Evolutionary conservation across 2,329 filamentous ascomycete species (phyloP).

Genomic region (Elsinoe perseae): DNA sequence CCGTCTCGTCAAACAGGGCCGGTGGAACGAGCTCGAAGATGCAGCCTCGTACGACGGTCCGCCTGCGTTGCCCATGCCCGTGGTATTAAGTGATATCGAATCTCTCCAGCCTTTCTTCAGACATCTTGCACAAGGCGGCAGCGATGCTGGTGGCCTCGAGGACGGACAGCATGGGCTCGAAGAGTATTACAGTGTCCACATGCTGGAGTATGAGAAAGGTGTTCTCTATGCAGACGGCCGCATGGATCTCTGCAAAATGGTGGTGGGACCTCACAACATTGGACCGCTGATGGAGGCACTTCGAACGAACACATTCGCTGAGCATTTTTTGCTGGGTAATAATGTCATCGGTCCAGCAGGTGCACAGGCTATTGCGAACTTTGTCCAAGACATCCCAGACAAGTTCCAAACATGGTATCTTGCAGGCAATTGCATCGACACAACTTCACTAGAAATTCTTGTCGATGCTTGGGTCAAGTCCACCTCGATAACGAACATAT

Average conservation of each 20-base stretch:
- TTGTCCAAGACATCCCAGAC: slow-evolving; percentile 39
- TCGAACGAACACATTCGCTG: slow-evolving; percentile 41
- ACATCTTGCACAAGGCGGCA: slow-evolving; percentile 28
- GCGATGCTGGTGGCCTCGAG: slow-evolving; percentile 14
- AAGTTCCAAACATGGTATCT: slow-evolving; percentile 51
- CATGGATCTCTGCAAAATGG: slow-evolving; percentile 51
- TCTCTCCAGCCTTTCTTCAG: slow-evolving; percentile 33
- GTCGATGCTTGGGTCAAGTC: slow-evolving; percentile 41
- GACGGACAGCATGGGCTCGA: slow-evolving; percentile 26
- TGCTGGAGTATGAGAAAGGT: slow-evolving; percentile 35
- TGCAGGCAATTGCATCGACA: slow-evolving; percentile 48
- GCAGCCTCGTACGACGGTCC: slow-evolving; percentile 28
- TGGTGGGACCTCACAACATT: slow-evolving; percentile 47
- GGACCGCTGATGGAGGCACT: slow-evolving; percentile 44
- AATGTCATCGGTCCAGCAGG: slow-evolving; percentile 48
- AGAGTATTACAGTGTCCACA: slow-evolving; percentile 29
- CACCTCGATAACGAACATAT: slow-evolving; percentile 42
- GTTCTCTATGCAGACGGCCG: slow-evolving; percentile 46
- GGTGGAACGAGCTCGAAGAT: slow-evolving; percentile 29
- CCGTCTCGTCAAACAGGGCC: slow-evolving; percentile 29
- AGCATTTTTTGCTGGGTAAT: slow-evolving; percentile 48
- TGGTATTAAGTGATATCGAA: slow-evolving; percentile 28
- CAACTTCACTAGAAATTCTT: slow-evolving; percentile 35
- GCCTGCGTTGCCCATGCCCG: slow-evolving; percentile 32
- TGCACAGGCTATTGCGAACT: slow-evolving; percentile 40